These are phyloP conservation scores for Naegleria gruberi DNA, from an alignment of 208 protist genomes.

Conservation along the genomic window DNA sequence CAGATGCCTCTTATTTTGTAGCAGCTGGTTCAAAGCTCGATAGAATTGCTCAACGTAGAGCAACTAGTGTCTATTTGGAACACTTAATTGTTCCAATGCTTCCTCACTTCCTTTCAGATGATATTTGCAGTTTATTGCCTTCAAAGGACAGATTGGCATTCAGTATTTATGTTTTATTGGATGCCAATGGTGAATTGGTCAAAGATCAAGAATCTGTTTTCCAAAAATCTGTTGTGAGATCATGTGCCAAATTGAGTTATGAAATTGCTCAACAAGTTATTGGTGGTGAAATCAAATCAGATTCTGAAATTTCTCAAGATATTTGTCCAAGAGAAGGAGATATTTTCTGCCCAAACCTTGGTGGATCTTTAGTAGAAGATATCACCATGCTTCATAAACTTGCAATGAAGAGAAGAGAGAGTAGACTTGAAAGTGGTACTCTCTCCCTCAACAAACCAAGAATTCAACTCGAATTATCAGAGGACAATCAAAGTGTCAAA, in stretches of 20 bases:
- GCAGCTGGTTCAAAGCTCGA: neutral
- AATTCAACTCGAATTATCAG: neutral
- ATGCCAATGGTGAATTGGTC: conserved; percentile 24
- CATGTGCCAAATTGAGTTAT: conserved; percentile 15
- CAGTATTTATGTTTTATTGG: conserved; percentile 72
- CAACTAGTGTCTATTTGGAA: conserved; percentile 27
- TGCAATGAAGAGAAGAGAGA: neutral
- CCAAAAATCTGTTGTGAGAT: conserved; percentile 22
- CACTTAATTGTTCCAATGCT: conserved; percentile 33
- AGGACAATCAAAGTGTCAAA: neutral
- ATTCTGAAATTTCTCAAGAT: neutral
- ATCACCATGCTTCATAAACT: neutral
- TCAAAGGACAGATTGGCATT: conserved; percentile 81
- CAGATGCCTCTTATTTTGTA: conserved; percentile 33
- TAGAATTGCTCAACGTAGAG: neutral
- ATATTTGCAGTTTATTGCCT: conserved; percentile 86
- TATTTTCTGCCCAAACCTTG: neutral
- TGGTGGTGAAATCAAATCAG: neutral
- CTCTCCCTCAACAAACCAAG: neutral
- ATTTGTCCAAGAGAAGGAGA: neutral
- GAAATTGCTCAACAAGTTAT: conserved; percentile 29
- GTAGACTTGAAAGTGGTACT: conserved; percentile 16
- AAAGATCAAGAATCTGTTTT: neutral
- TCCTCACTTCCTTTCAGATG: conserved; percentile 82
- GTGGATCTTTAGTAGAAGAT: neutral